Evolutionary conservation across 163 green algal species (phyloP).

Genomic region (Trebouxiophyceae sp.): DNA sequence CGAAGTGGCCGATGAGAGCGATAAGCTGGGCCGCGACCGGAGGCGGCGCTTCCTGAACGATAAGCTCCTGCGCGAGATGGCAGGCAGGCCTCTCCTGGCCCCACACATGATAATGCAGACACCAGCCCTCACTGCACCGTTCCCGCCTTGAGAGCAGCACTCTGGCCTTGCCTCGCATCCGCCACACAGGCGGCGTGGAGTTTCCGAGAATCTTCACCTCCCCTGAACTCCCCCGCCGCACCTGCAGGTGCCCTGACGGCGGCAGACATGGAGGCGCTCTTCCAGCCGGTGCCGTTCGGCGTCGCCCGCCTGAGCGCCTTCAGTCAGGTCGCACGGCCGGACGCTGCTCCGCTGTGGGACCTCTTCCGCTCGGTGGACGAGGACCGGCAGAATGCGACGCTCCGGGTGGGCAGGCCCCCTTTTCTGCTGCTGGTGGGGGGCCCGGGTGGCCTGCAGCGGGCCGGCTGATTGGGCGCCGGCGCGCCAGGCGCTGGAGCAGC

Average conservation of each 20-base stretch:
- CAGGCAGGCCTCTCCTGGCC: constrained; percentile 22
- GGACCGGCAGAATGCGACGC: constrained; percentile 34
- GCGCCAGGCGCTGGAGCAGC: too few species aligned
- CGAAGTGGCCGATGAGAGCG: neutral
- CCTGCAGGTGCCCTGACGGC: constrained; percentile 5
- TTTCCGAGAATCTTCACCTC: too few species aligned
- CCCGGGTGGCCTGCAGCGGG: too few species aligned
- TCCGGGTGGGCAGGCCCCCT: too few species aligned
- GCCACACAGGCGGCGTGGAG: too few species aligned
- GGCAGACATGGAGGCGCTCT: constrained; percentile 11
- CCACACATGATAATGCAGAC: too few species aligned
- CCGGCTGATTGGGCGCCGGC: too few species aligned
- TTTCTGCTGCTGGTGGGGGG: too few species aligned
- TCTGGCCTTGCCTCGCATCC: too few species aligned
- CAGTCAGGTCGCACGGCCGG: constrained; percentile 10
- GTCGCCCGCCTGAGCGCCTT: constrained; percentile 12
- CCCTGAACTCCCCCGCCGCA: too few species aligned
- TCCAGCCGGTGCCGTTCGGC: constrained; percentile 38
- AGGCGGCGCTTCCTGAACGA: constrained; percentile 37
- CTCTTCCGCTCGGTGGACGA: constrained; percentile 39
- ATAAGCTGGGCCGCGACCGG: neutral
- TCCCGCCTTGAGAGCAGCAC: too few species aligned
- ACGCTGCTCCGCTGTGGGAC: constrained; percentile 31
- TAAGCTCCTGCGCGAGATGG: constrained; percentile 42
- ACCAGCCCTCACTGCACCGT: too few species aligned